A percentile compares a stretch with the other conserved stretches of the same genome.
Conservation (phyloP, 2,329 filamentous ascomycete genomes). For the Microdochium trichocladiopsis region DNA sequence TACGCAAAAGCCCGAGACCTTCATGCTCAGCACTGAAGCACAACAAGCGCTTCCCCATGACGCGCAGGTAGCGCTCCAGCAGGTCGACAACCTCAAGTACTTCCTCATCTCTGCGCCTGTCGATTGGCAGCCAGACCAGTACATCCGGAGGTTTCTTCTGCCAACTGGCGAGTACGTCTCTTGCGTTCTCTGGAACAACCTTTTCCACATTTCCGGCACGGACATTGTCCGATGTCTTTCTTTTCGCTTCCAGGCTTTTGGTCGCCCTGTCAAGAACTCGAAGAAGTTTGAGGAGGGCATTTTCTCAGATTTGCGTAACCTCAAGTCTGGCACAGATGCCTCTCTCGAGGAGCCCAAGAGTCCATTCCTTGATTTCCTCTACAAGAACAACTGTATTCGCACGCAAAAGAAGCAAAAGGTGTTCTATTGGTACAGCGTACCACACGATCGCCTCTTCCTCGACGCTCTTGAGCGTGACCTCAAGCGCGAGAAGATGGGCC, state of each 20-base stretch:
- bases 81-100: constrained; percentile 99
- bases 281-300: constrained; percentile 99
- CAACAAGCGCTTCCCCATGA: constrained; percentile 95
- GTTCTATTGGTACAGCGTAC: constrained; percentile 99
- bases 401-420: constrained; percentile 99
- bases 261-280: constrained; percentile 96
- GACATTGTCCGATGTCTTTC: constrained; percentile 98
- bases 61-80: constrained; percentile 93
- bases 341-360: constrained; percentile 98
- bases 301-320: constrained; percentile 95
- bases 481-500: constrained; percentile 99
- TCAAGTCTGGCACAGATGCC: constrained; percentile 96
- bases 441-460: constrained; percentile 93
- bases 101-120: constrained; percentile 98
- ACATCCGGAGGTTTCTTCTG: constrained; percentile 89
- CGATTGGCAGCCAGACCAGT: constrained; percentile 94
- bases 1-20: constrained; percentile 92
- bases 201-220: constrained; percentile 98
- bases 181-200: constrained; percentile 97
- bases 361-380: constrained; percentile 94
- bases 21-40: constrained; percentile 95
- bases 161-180: constrained; percentile 98
- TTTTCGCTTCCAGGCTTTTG: constrained; percentile 97
- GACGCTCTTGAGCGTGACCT: constrained; percentile 95
- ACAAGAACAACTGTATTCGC: constrained; percentile 99